A percentile compares a stretch with the other conserved stretches of the same genome.
Evolutionary conservation across 2,329 filamentous ascomycete genomes (phyloP).

Genomic region (Didymella keratinophila): DNA sequence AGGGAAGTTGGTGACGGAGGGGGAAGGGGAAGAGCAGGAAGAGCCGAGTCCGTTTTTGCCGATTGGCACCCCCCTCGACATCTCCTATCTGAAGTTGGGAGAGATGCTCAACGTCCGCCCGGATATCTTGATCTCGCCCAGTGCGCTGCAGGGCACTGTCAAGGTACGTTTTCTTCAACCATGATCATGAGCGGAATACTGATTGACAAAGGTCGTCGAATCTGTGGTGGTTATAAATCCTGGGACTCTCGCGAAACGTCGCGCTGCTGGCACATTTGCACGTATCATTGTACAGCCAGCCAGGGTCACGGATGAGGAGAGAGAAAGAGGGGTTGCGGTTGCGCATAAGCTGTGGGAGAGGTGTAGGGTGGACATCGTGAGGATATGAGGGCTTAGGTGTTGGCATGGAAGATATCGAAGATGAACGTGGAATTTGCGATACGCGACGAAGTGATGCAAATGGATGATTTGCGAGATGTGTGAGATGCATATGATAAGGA

Average conservation of each 20-base stretch:
- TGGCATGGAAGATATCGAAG: too few species aligned
- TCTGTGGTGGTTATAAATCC: slow-evolving; percentile 91
- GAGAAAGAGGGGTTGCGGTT: slow-evolving; percentile 62
- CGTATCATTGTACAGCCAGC: slow-evolving; percentile 78
- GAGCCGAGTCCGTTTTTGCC: slow-evolving; percentile 45
- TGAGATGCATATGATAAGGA: too few species aligned
- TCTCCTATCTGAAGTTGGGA: slow-evolving; percentile 84
- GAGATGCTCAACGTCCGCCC: slow-evolving; percentile 89
- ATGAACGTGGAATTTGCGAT: too few species aligned
- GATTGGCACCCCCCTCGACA: slow-evolving; percentile 79
- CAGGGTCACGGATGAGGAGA: slow-evolving; percentile 65
- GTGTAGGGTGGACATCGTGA: slow-evolving; percentile 86
- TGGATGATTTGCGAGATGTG: too few species aligned
- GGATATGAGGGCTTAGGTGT: too few species aligned
- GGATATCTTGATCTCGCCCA: slow-evolving; percentile 85
- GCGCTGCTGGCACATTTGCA: slow-evolving; percentile 84
- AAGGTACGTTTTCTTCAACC: slow-evolving; percentile 66
- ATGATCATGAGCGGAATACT: not conserved
- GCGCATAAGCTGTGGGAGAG: slow-evolving; percentile 81
- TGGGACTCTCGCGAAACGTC: slow-evolving; percentile 83
- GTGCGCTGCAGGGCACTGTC: slow-evolving; percentile 82
- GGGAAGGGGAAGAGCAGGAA: slow-evolving; percentile 61
- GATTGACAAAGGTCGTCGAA: slow-evolving; percentile 76
- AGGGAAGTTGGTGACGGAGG: slow-evolving; percentile 55
- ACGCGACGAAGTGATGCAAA: too few species aligned